A percentile compares a stretch with the other conserved stretches of the same genome.
Evolutionary conservation across 176 grass and related monocot species (phyloP).

Genomic region (Carex pumila): DNA sequence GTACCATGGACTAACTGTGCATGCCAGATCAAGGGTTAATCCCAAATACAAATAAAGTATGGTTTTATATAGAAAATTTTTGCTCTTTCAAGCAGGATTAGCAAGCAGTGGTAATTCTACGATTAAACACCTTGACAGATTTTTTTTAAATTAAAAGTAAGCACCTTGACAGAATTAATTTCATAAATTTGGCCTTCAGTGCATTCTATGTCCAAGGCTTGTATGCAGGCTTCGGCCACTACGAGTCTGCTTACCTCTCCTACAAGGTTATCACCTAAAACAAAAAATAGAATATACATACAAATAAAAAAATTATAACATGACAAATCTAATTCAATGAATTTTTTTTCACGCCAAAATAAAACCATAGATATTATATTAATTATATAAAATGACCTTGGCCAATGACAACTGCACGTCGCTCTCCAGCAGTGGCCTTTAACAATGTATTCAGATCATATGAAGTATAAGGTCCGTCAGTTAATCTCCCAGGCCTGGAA

Average conservation of each 20-base stretch:
- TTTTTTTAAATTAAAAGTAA: neutral
- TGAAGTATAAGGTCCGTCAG: slow-evolving; percentile 95
- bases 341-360: neutral
- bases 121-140: neutral
- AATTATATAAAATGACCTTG: slow-evolving; percentile 45
- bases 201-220: slow-evolving; percentile 78
- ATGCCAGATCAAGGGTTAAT: neutral
- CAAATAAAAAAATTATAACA: neutral
- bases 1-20: neutral
- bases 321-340: neutral
- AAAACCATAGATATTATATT: neutral
- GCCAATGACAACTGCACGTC: slow-evolving; percentile 70
- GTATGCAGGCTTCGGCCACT: slow-evolving; percentile 93
- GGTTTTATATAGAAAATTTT: neutral
- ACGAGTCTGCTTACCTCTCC: slow-evolving; percentile 88
- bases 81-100: neutral
- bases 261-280: slow-evolving; percentile 78
- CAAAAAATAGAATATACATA: neutral
- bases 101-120: neutral
- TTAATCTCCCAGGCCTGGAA: slow-evolving; percentile 74
- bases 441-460: slow-evolving; percentile 97
- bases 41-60: neutral
- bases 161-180: slow-evolving; percentile 93
- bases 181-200: slow-evolving; percentile 83
- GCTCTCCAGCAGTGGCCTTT: slow-evolving; percentile 86